These are phyloP conservation scores for Eutrema japonicum DNA, from an alignment of 345 rosid species.

Conservation along the genomic window DNA sequence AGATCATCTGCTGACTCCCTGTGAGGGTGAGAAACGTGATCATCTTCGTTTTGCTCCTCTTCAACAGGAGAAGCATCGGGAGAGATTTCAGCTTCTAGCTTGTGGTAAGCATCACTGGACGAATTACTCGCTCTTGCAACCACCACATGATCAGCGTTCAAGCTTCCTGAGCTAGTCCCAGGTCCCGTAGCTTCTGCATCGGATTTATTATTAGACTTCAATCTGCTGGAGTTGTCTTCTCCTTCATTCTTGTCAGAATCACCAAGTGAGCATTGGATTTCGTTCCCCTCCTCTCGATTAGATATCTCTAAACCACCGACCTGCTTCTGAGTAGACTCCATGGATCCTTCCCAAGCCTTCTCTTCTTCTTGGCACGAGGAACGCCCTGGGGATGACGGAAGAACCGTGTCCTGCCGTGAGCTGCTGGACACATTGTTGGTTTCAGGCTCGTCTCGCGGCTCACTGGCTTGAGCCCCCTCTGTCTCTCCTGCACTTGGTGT, in stretches of 20 bases:
- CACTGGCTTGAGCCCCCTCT: constrained; percentile 37
- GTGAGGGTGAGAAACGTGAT: constrained; percentile 7
- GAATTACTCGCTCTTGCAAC: constrained; percentile 31
- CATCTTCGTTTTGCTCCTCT: constrained; percentile 14
- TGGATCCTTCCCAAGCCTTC: constrained; percentile 26
- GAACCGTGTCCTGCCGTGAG: constrained; percentile 35
- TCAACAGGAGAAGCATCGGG: constrained; percentile 36
- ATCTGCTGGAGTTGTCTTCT: constrained; percentile 32
- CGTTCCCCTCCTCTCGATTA: constrained; percentile 36
- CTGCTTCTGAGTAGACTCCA: constrained; percentile 38
- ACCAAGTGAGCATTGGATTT: constrained; percentile 34
- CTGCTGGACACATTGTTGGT: constrained; percentile 44
- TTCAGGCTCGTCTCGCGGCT: constrained; percentile 36
- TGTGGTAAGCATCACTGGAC: constrained; percentile 11
- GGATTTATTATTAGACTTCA: constrained; percentile 7
- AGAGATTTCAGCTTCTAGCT: constrained; percentile 28
- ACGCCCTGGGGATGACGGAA: constrained; percentile 41
- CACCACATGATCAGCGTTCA: constrained; percentile 25
- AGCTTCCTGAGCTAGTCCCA: constrained; percentile 25
- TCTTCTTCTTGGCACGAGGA: constrained; percentile 37
- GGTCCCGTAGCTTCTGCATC: constrained; percentile 15
- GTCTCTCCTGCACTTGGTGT: constrained; percentile 42
- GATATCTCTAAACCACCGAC: constrained; percentile 32
- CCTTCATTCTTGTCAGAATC: constrained; percentile 34
- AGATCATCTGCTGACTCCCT: constrained; percentile 25